Evolutionary conservation across 176 grass and related monocot species (phyloP).

Genomic region (Carex kokanica): DNA sequence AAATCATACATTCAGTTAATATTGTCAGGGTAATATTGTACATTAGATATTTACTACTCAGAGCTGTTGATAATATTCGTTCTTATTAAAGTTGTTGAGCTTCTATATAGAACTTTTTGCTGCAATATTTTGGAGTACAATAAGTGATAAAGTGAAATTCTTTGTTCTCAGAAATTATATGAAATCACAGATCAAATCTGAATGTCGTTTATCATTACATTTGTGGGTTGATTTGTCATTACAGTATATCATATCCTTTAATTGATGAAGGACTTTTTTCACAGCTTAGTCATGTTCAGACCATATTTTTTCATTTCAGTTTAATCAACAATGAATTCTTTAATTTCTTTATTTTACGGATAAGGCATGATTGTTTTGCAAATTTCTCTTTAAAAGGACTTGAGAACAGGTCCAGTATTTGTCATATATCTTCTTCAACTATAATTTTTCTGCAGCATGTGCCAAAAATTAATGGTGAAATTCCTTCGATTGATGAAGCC

Average conservation of each 20-base stretch:
- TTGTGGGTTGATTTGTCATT: neutral
- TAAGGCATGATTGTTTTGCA: neutral
- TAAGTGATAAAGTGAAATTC: neutral
- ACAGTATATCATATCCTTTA: neutral
- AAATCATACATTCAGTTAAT: neutral
- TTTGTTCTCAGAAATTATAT: neutral
- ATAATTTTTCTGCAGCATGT: constrained; percentile 45
- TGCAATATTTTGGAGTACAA: neutral
- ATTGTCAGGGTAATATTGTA: neutral
- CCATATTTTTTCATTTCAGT: neutral
- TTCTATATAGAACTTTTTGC: neutral
- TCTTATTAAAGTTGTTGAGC: neutral
- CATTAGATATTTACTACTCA: neutral
- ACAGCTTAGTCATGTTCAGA: neutral
- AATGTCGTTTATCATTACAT: neutral
- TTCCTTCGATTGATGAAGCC: constrained; percentile 62
- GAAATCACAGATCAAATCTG: neutral
- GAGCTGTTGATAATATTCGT: neutral
- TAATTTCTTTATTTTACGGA: neutral
- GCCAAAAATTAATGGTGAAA: constrained; percentile 64
- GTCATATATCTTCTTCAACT: constrained; percentile 7
- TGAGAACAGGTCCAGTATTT: neutral
- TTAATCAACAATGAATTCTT: neutral
- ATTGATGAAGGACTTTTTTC: neutral
- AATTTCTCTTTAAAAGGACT: constrained; percentile 16